Conservation (phyloP, 78 protist genomes). For the Isochrysis galbana region DNA sequence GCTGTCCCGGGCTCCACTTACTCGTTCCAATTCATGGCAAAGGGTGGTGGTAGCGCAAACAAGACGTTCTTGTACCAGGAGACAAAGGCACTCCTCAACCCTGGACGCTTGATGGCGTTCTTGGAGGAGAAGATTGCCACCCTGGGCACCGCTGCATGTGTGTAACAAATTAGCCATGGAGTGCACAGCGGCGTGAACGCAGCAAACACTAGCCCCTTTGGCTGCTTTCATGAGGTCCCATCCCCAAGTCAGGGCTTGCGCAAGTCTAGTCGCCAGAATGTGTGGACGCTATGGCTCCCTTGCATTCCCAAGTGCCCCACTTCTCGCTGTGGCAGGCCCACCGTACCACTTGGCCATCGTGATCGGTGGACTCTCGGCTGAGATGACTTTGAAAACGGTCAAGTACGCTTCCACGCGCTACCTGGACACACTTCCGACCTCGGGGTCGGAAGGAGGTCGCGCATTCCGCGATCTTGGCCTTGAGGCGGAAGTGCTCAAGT, state of each 20-base stretch:
- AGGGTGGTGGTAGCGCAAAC: slow-evolving; percentile 89
- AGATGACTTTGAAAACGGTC: slow-evolving; percentile 84
- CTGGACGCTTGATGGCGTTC: slow-evolving; percentile 15
- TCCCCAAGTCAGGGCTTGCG: no score
- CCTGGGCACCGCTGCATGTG: slow-evolving; percentile 87
- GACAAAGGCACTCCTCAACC: slow-evolving; percentile 1
- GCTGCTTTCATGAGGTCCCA: no score
- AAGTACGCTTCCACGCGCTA: slow-evolving; percentile 66
- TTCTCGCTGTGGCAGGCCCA: no score
- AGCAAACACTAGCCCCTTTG: no score
- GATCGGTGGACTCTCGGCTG: slow-evolving; percentile 83
- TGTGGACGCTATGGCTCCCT: no score
- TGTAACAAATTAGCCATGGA: no score
- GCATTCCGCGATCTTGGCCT: slow-evolving; percentile 76
- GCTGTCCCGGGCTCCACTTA: slow-evolving; percentile 70
- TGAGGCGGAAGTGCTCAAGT: slow-evolving; percentile 57
- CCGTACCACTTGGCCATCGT: slow-evolving; percentile 77
- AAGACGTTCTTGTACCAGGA: slow-evolving; percentile 80
- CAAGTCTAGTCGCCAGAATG: no score
- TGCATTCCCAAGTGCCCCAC: no score
- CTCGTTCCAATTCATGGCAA: slow-evolving; percentile 74
- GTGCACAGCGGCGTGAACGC: no score
- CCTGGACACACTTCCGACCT: slow-evolving; percentile 74
- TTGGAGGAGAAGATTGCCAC: slow-evolving; percentile 69
- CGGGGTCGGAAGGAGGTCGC: slow-evolving; percentile 63